Conservation (phyloP, 257 asterid species). For the Paulownia fortunei region DNA sequence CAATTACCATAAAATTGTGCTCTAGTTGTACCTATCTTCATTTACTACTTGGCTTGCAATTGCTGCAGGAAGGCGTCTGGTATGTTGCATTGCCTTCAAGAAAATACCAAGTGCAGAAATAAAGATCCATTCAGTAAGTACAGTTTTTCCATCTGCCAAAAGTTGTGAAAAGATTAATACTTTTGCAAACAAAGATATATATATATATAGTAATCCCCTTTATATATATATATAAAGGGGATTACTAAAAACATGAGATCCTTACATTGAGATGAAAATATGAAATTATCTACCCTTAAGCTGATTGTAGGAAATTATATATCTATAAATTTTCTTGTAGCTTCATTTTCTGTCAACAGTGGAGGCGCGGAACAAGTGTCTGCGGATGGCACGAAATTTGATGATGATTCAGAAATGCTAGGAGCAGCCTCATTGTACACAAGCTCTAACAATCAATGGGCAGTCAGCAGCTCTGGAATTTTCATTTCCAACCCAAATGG, state of each 20-base stretch:
- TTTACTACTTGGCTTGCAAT: constrained; percentile 9
- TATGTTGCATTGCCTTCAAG: constrained; percentile 52
- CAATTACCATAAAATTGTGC: not conserved
- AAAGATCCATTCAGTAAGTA: constrained; percentile 51
- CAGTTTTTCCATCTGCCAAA: not conserved
- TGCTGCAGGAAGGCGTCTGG: constrained; percentile 49
- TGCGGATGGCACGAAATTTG: constrained; percentile 42
- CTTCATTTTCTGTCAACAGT: constrained; percentile 56
- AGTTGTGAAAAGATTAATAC: not conserved
- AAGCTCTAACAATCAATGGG: constrained; percentile 50
- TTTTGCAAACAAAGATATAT: not conserved
- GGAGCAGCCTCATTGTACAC: constrained; percentile 59
- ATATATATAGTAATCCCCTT: too few species aligned
- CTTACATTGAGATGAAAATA: not conserved
- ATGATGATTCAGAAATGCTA: constrained; percentile 52
- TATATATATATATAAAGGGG: not conserved
- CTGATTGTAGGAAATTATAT: not conserved
- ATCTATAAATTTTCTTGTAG: constrained; percentile 37
- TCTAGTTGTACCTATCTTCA: constrained; percentile 2
- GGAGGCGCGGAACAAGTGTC: constrained; percentile 60
- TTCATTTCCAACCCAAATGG: constrained; percentile 61
- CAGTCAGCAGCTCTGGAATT: constrained; percentile 61
- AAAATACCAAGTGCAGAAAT: constrained; percentile 43
- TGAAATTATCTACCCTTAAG: not conserved
- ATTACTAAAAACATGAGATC: not conserved